Conservation (phyloP, 2,329 filamentous ascomycete species). For the Ustilaginoidea virens region DNA sequence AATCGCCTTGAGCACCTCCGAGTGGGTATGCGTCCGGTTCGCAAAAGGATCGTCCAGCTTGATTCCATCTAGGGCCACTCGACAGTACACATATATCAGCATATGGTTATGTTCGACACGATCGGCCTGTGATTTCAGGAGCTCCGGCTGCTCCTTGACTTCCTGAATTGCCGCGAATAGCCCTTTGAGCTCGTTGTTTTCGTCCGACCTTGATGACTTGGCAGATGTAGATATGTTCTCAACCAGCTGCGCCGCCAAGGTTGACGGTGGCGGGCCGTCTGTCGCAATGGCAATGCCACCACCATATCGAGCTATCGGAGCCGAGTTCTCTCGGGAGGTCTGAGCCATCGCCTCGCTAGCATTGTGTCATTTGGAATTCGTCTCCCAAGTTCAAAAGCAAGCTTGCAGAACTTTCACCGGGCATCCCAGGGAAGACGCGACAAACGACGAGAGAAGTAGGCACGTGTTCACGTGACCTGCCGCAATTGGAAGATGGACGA, state of each 20-base stretch:
- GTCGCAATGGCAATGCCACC: slow-evolving; percentile 7
- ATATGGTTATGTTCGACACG: slow-evolving; percentile 67
- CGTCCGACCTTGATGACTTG: slow-evolving; percentile 44
- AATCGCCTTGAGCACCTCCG: slow-evolving; percentile 56
- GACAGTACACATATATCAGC: slow-evolving; percentile 69
- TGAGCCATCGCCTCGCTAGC: slow-evolving; percentile 15
- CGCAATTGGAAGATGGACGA: no score
- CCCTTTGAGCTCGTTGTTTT: slow-evolving; percentile 59
- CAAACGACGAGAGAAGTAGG: not conserved
- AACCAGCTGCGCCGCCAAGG: slow-evolving; percentile 75
- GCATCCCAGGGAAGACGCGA: slow-evolving; percentile 1
- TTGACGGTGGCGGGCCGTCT: slow-evolving; percentile 49
- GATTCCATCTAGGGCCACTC: slow-evolving; percentile 59
- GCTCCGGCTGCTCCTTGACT: slow-evolving; percentile 32
- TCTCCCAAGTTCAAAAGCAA: not conserved
- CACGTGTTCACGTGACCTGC: slow-evolving; percentile 5
- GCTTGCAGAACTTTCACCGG: not conserved
- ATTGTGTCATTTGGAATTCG: slow-evolving; percentile 8
- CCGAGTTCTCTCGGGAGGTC: slow-evolving; percentile 8
- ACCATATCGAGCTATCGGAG: slow-evolving; percentile 6
- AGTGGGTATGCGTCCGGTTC: slow-evolving; percentile 34
- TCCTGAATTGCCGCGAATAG: slow-evolving; percentile 43
- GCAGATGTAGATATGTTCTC: slow-evolving; percentile 58
- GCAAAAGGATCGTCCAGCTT: slow-evolving; percentile 55
- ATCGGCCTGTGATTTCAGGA: slow-evolving; percentile 46